phyloP scores from a whole-genome alignment of 2,329 filamentous ascomycete genomes.

The Nigrospora osmanthi region DNA sequence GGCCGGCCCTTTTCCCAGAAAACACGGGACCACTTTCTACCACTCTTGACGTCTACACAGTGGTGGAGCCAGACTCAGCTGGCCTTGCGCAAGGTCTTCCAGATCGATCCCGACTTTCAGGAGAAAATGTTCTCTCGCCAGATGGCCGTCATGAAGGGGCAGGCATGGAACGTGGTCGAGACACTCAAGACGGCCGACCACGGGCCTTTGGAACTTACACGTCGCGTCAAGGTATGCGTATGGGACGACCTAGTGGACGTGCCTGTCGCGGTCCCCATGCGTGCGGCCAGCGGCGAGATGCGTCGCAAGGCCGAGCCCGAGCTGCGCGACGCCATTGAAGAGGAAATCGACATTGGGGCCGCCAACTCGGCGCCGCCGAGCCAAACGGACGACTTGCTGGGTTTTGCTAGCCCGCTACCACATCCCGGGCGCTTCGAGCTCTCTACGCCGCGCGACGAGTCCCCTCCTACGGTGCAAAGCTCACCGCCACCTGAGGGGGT shows the following conservation, averaged over 20 bases:
- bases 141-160: conserved; percentile 98
- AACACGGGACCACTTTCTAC: conserved; percentile 91
- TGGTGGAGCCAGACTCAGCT: conserved; percentile 97
- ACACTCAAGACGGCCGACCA: conserved; percentile 90
- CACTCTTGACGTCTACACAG: conserved; percentile 82
- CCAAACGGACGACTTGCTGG: conserved; percentile 60
- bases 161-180: conserved; percentile 98
- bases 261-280: conserved; percentile 86
- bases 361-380: conserved; percentile 42
- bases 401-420: conserved; percentile 57
- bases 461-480: conserved; percentile 18
- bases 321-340: conserved; percentile 48
- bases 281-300: conserved; percentile 77
- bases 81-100: conserved; percentile 78
- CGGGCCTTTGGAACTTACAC: conserved; percentile 85
- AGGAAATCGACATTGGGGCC: conserved; percentile 87
- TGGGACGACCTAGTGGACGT: conserved; percentile 98
- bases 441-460: conserved; percentile 33
- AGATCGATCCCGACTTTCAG: conserved; percentile 90
- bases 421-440: conserved; percentile 72
- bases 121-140: conserved; percentile 99
- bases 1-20: conserved; percentile 93
- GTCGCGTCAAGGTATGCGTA: conserved; percentile 84
- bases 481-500: conserved; percentile 4
- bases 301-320: conserved; percentile 53